Evolutionary conservation across 2,329 filamentous ascomycete genomes (phyloP).

Genomic region (Allantophomopsis cytisporea): DNA sequence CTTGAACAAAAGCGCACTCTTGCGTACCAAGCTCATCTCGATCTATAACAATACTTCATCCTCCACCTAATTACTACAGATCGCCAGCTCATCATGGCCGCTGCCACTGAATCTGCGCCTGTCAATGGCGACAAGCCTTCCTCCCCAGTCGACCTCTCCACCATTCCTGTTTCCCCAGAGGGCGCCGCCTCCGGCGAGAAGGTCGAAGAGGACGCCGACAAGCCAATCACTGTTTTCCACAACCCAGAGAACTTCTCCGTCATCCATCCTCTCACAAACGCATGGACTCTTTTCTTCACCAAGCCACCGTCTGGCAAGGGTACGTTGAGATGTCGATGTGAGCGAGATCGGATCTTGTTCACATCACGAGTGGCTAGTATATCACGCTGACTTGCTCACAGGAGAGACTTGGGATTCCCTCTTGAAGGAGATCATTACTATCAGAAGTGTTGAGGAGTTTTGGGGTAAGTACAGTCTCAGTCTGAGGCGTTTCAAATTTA

Average conservation of each 20-base stretch:
- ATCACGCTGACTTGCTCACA: slow-evolving; percentile 29
- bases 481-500: no score
- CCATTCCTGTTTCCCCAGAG: slow-evolving; percentile 52
- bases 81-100: slow-evolving; percentile 11
- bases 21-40: no score
- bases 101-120: slow-evolving; percentile 10
- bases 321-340: slow-evolving; percentile 21
- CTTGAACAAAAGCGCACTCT: no score
- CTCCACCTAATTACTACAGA: background rate
- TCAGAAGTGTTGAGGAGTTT: slow-evolving; percentile 97
- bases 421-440: slow-evolving; percentile 96
- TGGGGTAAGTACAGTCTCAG: slow-evolving; percentile 92
- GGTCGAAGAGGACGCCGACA: slow-evolving; percentile 31
- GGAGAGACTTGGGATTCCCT: slow-evolving; percentile 98
- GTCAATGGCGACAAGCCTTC: slow-evolving; percentile 7
- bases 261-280: slow-evolving; percentile 94
- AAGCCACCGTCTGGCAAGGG: slow-evolving; percentile 92
- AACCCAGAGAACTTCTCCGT: slow-evolving; percentile 99
- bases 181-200: slow-evolving; percentile 34
- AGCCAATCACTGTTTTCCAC: slow-evolving; percentile 89
- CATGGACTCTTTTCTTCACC: slow-evolving; percentile 99
- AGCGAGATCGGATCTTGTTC: slow-evolving; percentile 2
- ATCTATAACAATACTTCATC: background rate
- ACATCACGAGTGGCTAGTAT: slow-evolving; percentile 5
- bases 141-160: slow-evolving; percentile 51